phyloP scores from a whole-genome alignment of 176 grass and related monocot genomes.

The Hyparrhenia diplandra region DNA sequence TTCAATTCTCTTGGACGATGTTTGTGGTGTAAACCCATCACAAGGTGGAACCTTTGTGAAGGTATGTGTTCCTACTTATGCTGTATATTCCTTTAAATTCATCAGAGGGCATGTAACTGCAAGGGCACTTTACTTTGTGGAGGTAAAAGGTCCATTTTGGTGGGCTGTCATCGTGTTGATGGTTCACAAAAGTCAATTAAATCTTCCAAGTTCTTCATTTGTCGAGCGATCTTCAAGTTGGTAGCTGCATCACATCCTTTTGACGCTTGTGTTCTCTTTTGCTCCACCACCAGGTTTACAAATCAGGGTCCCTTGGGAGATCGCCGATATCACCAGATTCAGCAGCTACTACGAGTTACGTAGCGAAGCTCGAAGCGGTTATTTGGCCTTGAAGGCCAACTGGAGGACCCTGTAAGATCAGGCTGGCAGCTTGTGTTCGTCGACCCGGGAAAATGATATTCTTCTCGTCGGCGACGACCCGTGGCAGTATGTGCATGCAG shows the following conservation, averaged over 20 bases:
- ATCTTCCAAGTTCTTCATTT: too few species aligned
- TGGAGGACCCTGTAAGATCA: slow-evolving; percentile 97
- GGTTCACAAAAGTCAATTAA: too few species aligned
- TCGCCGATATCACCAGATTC: slow-evolving; percentile 85
- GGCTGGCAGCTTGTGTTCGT: slow-evolving; percentile 99
- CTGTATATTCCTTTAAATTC: too few species aligned
- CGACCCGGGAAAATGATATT: slow-evolving; percentile 87
- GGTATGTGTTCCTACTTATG: slow-evolving; percentile 36
- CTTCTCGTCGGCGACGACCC: slow-evolving; percentile 96
- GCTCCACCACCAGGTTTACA: slow-evolving; percentile 59
- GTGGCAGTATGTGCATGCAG: slow-evolving; percentile 70
- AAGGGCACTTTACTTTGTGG: too few species aligned
- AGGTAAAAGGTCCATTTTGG: too few species aligned
- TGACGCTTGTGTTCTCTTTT: not conserved
- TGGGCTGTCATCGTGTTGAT: too few species aligned
- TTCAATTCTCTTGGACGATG: slow-evolving; percentile 52
- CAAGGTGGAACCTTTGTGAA: slow-evolving; percentile 93
- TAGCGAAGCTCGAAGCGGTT: slow-evolving; percentile 79
- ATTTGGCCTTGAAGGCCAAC: slow-evolving; percentile 95
- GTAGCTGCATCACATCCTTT: not conserved
- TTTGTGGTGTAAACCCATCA: slow-evolving; percentile 55
- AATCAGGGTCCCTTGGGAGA: slow-evolving; percentile 89
- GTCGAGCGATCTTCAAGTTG: not conserved
- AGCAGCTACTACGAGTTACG: slow-evolving; percentile 79
- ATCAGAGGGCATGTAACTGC: too few species aligned